Percentiles rank a stretch among this genome's conserved stretches.
Evolutionary conservation across 306 rosid species (phyloP).

Genomic region (Quercus ilex): DNA sequence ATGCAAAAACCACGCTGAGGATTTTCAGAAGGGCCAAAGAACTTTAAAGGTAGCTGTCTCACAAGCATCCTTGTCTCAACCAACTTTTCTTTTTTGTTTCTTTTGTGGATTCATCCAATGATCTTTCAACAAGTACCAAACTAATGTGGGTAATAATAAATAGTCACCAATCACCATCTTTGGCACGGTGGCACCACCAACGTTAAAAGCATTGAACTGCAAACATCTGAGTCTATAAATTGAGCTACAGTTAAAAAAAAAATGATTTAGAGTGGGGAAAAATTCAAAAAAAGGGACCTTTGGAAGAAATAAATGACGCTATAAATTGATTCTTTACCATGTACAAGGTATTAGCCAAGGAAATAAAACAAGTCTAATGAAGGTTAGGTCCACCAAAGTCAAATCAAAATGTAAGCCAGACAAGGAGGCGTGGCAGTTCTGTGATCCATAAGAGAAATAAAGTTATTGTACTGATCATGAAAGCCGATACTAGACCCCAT

Average conservation of each 20-base stretch:
- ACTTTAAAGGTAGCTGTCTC: conserved; percentile 16
- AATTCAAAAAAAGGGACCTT: conserved; percentile 11
- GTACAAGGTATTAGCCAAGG: conserved; percentile 20
- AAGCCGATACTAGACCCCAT: neutral
- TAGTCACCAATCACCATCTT: neutral
- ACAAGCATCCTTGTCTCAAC: neutral
- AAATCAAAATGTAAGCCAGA: conserved; percentile 35
- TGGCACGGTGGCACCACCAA: no score
- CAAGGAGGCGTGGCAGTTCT: conserved; percentile 55
- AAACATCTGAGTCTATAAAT: neutral
- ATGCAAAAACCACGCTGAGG: conserved; percentile 10
- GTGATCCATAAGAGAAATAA: conserved; percentile 21
- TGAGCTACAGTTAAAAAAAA: neutral
- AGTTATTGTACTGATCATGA: neutral
- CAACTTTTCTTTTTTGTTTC: neutral
- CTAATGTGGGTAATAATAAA: neutral
- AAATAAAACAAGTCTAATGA: conserved; percentile 32
- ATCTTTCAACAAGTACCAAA: neutral
- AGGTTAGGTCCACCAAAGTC: conserved; percentile 47
- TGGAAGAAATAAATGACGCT: conserved; percentile 15
- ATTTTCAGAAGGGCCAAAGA: conserved; percentile 18
- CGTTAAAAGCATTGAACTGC: neutral
- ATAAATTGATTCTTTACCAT: conserved; percentile 5
- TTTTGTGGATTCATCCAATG: neutral
- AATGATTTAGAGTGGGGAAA: neutral